Base-by-base conservation (phyloP, 1,284 basidiomycete species). In the Tilletia caries region DNA sequence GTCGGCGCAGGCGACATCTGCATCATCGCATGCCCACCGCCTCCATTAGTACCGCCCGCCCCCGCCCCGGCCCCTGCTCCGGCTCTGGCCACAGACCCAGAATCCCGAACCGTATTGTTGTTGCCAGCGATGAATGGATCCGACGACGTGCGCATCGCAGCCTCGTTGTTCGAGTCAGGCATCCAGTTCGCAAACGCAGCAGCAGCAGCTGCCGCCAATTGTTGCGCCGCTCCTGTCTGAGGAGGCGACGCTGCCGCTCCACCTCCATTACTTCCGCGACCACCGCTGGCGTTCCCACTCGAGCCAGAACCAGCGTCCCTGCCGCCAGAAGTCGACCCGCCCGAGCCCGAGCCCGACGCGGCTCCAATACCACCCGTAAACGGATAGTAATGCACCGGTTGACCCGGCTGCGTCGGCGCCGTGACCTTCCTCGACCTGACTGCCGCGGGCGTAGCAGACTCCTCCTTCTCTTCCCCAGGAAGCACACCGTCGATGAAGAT, bases 401-500 rank as follows among this genome's bases (percentile, higher is more conserved):
- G 41, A 13, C 41, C 64, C 3, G 64, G 64, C n/a, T 65, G 37
- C 15, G 43, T 43, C 15, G 43, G 43, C 41, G 41, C 43, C 12
- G 34, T 65, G 23, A 23, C 23, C 64, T 44, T 44, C 64, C 10
- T 6, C 23, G 34, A 27, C n/a, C 20, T 46, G 10, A 23, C 41
- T 20, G 18, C 18, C 12, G 10, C 58, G 15, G 37, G 37, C 37
- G 37, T 41, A 15, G 8, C 15, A 8, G 18, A 34, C 5, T 20
- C 58, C 15, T 70, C 69, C 27, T 58, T 67, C 10, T 70, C 67
- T 18, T 69, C 70, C 32, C 50, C 64, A 5, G 70, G 70, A 48
- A 71, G 65, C 33, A 71, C 52, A 8, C 70, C 70, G 37, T 71
- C 70, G 50, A 65, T 50, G 46, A 70, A 71, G 34, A 71, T 37